A percentile compares a stretch with the other conserved stretches of the same genome.
Evolutionary conservation across 495 filamentous ascomycete species (phyloP).

Genomic region (Xylaria bambusicola): DNA sequence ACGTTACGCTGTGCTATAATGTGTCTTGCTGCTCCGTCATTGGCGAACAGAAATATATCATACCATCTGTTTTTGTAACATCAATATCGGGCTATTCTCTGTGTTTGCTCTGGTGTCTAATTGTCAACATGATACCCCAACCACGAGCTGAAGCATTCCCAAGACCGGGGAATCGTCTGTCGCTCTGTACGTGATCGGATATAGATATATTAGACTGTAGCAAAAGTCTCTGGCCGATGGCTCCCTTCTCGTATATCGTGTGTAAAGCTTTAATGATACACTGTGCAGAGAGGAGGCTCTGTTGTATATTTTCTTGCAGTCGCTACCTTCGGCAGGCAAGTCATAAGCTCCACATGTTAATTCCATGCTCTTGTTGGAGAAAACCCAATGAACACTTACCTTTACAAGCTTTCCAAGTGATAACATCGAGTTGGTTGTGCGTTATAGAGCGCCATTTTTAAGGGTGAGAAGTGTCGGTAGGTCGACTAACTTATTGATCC

Average conservation of each 20-base stretch:
- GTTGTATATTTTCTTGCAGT: too few species aligned
- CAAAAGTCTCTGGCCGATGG: not conserved
- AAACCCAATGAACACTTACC: too few species aligned
- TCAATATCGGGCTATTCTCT: constrained; percentile 12
- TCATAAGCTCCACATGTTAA: not conserved
- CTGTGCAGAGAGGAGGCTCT: not conserved
- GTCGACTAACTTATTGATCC: too few species aligned
- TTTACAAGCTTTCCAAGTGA: too few species aligned
- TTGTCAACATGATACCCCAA: not conserved
- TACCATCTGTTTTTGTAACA: not conserved
- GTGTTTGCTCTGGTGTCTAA: not conserved
- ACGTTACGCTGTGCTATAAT: not conserved
- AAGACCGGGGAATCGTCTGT: constrained; percentile 6
- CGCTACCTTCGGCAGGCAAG: not conserved
- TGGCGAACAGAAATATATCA: constrained; percentile 1
- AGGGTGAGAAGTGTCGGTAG: too few species aligned
- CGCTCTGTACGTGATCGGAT: not conserved
- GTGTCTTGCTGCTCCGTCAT: not conserved
- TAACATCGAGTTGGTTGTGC: too few species aligned
- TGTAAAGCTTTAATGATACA: not conserved
- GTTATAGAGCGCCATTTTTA: too few species aligned
- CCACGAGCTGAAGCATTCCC: constrained; percentile 3
- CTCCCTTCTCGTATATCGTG: not conserved
- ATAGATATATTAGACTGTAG: constrained; percentile 7
- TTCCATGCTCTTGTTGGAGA: not conserved